Base-by-base conservation (phyloP, 768 basidiomycete genomes). In the Rhizopogon rudus region DNA sequence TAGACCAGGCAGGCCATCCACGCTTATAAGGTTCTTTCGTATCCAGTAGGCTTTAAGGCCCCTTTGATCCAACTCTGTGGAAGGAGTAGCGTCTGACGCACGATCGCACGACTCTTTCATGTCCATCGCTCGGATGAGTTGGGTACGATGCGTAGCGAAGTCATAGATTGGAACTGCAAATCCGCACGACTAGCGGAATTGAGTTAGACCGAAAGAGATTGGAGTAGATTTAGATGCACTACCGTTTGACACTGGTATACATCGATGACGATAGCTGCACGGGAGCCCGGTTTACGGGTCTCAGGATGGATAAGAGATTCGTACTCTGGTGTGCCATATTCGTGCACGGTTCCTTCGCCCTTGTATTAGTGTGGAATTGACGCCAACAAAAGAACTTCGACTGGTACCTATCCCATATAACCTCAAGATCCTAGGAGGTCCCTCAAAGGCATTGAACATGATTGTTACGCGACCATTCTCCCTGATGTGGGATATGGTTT, bases 391-490 rank as follows among this genome's bases (percentile, higher is more conserved):
- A 5, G 6, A 20, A 40, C 8, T 2, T 16, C 7, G 16, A 45
- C 31, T 37, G 75, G 39, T 54, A 81, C 85, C 84, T 62, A 63
- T 75, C 5, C 84, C 85, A 53, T 78, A 87, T 5, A 87, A 71
- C 39, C 86, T 73, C 25, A 76, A 54, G 54, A 86, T 83, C 44
- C 77, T 76, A 0, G 84, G 83, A 0, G 84, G 78, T 2, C 83
- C 84, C 17, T 83, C 76, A 53, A 87, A 83, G 0, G 83, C 82
- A 59, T 68, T 74, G 67, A 87, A 84, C 68, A 86, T 66, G 57
- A 87, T 67, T 0, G 86, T 86, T 43, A 87, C 78, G 5, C 86
- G 71, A 1, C 81, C 78, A 60, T 87, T 87, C 57, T 87, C 86
- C 9, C 78, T 73, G 14, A 86, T 16, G 59, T 87, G 86, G 1